Evolutionary conservation across 1,139 yeast species (phyloP).

Genomic region (Kurtzmaniella natalensis): DNA sequence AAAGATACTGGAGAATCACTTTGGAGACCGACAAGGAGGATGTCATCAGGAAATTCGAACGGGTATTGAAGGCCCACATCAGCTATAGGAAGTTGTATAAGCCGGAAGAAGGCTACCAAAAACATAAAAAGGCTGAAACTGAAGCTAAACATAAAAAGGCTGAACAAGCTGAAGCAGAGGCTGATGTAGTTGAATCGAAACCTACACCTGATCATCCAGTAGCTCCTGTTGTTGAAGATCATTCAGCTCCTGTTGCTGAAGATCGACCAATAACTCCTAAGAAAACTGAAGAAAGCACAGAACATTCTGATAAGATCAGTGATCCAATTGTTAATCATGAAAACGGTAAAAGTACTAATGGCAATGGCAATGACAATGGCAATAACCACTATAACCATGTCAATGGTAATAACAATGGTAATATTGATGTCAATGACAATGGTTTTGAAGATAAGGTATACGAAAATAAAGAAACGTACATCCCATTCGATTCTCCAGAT

Average conservation of each 20-base stretch:
- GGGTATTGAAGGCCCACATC: constrained; percentile 36
- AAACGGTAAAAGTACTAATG: neutral
- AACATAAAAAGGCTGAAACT: too few relatives aligned
- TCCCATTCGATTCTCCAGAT: neutral
- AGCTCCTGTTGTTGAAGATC: too few relatives aligned
- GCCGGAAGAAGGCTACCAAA: too few relatives aligned
- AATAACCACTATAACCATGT: neutral
- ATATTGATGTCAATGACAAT: too few relatives aligned
- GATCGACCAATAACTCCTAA: neutral
- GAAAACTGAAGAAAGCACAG: neutral
- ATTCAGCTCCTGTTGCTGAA: neutral
- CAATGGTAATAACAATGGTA: too few relatives aligned
- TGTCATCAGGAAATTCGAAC: constrained; percentile 32
- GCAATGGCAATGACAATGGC: neutral
- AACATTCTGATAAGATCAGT: constrained; percentile 12
- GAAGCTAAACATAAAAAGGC: too few relatives aligned
- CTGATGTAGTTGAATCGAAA: too few relatives aligned
- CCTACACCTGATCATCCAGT: too few relatives aligned
- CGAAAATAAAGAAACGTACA: neutral
- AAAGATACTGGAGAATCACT: constrained; percentile 65
- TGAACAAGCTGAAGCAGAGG: too few relatives aligned
- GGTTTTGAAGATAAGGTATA: too few relatives aligned
- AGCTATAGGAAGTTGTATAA: constrained; percentile 42
- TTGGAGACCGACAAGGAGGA: constrained; percentile 34
- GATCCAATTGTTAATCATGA: too few relatives aligned